Evolutionary conservation across 768 basidiomycete genomes (phyloP).

Genomic region (Hypsizygus marmoreus): DNA sequence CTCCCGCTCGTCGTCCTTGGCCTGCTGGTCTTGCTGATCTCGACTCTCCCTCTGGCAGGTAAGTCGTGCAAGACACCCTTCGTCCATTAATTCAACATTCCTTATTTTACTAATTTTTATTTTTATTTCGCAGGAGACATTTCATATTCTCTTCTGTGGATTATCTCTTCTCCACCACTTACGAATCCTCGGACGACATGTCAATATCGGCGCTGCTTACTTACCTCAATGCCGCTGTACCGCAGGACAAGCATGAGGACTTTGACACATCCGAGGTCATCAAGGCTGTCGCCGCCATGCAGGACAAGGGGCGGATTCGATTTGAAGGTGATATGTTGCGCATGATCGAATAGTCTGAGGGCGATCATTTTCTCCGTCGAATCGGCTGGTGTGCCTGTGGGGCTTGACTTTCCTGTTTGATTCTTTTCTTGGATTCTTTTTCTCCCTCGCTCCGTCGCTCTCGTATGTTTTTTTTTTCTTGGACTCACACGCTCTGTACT

Average conservation of each 20-base stretch:
- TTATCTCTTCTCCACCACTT: constrained; percentile 69
- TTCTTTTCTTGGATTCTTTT: no score
- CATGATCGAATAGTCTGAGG: constrained; percentile 23
- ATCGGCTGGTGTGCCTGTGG: no score
- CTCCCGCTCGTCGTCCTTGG: constrained; percentile 26
- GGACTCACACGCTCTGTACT: no score
- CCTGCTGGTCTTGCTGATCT: constrained; percentile 57
- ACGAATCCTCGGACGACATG: constrained; percentile 66
- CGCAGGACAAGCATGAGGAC: constrained; percentile 78
- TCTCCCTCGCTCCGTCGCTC: no score
- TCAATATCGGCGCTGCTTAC: constrained; percentile 67
- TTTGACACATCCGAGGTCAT: constrained; percentile 77
- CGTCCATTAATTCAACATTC: not conserved
- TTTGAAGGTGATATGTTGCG: constrained; percentile 54
- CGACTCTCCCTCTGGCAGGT: constrained; percentile 63
- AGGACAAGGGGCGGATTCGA: constrained; percentile 48
- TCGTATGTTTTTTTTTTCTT: no score
- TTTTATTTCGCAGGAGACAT: constrained; percentile 41
- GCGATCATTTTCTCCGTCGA: no score
- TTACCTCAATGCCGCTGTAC: constrained; percentile 77
- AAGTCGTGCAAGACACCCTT: constrained; percentile 26
- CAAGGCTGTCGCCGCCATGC: constrained; percentile 44
- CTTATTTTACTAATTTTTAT: constrained; percentile 1
- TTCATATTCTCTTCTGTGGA: constrained; percentile 64
- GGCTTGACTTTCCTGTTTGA: no score